Conservation (phyloP, 2,329 filamentous ascomycete species). For the Diaporthe australafricana region DNA sequence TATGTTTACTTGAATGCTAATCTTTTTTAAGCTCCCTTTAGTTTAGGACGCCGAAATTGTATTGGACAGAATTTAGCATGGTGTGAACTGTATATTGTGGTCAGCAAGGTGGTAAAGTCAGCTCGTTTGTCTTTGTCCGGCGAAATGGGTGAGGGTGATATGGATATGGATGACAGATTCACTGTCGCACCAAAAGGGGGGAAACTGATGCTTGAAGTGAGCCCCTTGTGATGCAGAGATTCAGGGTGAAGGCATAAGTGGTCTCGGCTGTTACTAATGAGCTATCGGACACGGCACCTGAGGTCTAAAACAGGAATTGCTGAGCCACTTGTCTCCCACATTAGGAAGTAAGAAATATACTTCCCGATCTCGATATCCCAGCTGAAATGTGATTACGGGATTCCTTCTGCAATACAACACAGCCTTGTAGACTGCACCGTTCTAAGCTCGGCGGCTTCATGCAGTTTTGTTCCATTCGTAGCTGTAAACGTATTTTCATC, state of each 20-base stretch:
- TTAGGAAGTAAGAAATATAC: too few species aligned
- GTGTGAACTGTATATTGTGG: slow-evolving; percentile 1
- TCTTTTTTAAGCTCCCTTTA: background rate
- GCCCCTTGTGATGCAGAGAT: background rate
- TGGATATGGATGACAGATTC: slow-evolving; percentile 4
- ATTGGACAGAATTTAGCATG: slow-evolving; percentile 7
- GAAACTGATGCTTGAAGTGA: background rate
- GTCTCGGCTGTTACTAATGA: background rate
- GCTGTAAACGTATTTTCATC: too few species aligned
- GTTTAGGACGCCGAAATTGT: background rate
- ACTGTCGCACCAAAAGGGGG: background rate
- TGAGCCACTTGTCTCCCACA: too few species aligned
- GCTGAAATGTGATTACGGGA: too few species aligned
- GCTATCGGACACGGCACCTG: background rate
- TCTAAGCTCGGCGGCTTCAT: too few species aligned
- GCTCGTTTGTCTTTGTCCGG: background rate
- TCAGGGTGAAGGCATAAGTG: background rate
- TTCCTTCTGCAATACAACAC: too few species aligned
- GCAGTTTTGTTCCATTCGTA: too few species aligned
- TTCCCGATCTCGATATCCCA: too few species aligned
- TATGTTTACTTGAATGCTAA: background rate
- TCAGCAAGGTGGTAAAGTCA: background rate
- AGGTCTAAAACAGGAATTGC: background rate
- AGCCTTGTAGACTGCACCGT: too few species aligned
- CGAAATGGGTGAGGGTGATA: background rate